phyloP scores from a whole-genome alignment of 2,329 filamentous ascomycete species.

The Colletotrichum tropicicola region DNA sequence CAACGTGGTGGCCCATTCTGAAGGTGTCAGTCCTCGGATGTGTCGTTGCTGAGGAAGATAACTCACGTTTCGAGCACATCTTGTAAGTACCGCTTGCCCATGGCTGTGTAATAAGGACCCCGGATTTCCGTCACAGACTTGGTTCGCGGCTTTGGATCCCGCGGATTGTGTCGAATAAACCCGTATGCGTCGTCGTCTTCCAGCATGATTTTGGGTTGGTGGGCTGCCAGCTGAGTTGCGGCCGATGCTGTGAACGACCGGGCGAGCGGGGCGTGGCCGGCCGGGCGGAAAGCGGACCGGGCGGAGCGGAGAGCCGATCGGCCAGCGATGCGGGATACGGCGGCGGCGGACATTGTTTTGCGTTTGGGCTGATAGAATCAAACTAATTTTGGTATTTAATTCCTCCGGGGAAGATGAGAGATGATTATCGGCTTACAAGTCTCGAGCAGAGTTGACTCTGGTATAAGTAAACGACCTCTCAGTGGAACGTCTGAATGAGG shows the following conservation, averaged over 20 bases:
- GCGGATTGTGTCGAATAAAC: constrained; percentile 58
- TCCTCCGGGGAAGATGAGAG: not conserved
- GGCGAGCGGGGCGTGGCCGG: not conserved
- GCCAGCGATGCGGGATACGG: not conserved
- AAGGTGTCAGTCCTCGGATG: not conserved
- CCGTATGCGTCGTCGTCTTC: constrained; percentile 59
- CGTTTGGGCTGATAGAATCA: too few relatives aligned
- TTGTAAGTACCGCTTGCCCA: constrained; percentile 60
- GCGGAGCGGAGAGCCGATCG: not conserved
- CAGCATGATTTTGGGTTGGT: constrained; percentile 42
- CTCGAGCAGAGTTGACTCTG: not conserved
- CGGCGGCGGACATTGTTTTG: not conserved
- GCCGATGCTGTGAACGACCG: not conserved
- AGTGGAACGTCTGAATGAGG: not conserved
- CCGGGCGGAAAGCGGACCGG: too few relatives aligned
- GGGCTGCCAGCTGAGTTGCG: not conserved
- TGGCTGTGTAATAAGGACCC: constrained; percentile 63
- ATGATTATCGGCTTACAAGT: not conserved
- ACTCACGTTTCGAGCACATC: constrained; percentile 61
- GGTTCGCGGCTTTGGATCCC: constrained; percentile 56
- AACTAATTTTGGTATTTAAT: not conserved
- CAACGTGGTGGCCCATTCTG: constrained; percentile 62
- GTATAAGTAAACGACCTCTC: not conserved
- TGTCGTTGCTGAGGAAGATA: not conserved
- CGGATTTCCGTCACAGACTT: constrained; percentile 63